Evolutionary conservation across 805 yeast species (phyloP).

Genomic region (Candida chilensis): DNA sequence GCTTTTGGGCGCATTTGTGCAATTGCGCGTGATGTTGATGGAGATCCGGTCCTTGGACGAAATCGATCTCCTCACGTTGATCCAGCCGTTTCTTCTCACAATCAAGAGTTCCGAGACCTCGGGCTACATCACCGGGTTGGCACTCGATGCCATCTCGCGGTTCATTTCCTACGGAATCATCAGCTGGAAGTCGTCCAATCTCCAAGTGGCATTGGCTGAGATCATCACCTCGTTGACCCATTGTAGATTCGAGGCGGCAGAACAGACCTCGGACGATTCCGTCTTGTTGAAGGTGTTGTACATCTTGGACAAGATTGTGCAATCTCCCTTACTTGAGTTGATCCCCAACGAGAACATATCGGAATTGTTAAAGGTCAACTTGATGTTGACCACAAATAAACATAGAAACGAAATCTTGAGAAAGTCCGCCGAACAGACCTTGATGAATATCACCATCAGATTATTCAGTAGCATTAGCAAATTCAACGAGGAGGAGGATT

Average conservation of each 20-base stretch:
- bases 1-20: slow-evolving; percentile 69
- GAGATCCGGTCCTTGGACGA: slow-evolving; percentile 41
- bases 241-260: slow-evolving; percentile 93
- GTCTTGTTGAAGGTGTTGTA: slow-evolving; percentile 77
- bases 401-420: slow-evolving; percentile 85
- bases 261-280: slow-evolving; percentile 86
- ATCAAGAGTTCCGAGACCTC: slow-evolving; percentile 80
- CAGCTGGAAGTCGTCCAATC: slow-evolving; percentile 40
- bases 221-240: slow-evolving; percentile 74
- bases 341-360: slow-evolving; percentile 76
- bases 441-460: slow-evolving; percentile 58
- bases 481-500: too few species aligned
- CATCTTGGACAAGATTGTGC: slow-evolving; percentile 56
- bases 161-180: slow-evolving; percentile 65
- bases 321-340: slow-evolving; percentile 54
- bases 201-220: slow-evolving; percentile 52
- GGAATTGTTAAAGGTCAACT: slow-evolving; percentile 85
- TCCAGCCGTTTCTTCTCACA: slow-evolving; percentile 81
- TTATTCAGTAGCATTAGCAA: slow-evolving; percentile 63
- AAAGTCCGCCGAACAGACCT: slow-evolving; percentile 79
- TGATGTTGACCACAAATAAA: slow-evolving; percentile 87
- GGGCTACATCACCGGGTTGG: slow-evolving; percentile 76
- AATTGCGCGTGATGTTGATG: slow-evolving; percentile 61
- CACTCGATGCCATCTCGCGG: slow-evolving; percentile 68
- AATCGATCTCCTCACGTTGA: slow-evolving; percentile 62